Evolutionary conservation across 208 protist species (phyloP).

Genomic region (Trichomonas vaginalis): DNA sequence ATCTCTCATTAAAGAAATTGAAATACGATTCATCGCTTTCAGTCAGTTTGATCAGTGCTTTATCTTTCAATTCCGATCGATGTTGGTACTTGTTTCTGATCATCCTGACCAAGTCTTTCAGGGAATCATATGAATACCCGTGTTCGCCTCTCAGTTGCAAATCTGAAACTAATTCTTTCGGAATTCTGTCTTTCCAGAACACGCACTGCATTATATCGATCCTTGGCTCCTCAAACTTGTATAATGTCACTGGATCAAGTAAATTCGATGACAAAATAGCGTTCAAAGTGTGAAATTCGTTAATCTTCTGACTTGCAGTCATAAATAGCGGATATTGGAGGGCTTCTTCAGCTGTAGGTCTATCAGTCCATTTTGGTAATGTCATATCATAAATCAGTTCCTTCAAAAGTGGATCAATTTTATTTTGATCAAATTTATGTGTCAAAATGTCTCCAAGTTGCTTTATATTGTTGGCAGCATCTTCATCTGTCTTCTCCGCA

Average conservation of each 20-base stretch:
- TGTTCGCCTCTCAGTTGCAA: not conserved
- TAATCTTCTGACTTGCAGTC: not conserved
- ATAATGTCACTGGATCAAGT: not conserved
- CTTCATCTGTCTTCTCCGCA: not conserved
- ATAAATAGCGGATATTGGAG: not conserved
- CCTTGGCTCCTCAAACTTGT: not conserved
- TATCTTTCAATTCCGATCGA: not conserved
- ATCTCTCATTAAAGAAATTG: not conserved
- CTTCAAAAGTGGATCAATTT: not conserved
- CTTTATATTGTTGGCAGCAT: not conserved
- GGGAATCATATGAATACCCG: not conserved
- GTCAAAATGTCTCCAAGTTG: not conserved
- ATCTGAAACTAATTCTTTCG: not conserved
- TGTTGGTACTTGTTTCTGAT: not conserved
- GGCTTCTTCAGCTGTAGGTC: not conserved
- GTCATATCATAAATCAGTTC: not conserved
- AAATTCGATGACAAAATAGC: not conserved
- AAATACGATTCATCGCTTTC: not conserved
- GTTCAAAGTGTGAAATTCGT: not conserved
- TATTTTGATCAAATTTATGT: not conserved
- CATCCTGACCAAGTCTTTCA: not conserved
- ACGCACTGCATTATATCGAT: not conserved
- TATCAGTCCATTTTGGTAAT: not conserved
- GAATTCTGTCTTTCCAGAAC: not conserved
- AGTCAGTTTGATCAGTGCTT: not conserved